Base-by-base conservation (phyloP, 371 early-diverging fungal genomes). In the Rhizopus sp. region DNA sequence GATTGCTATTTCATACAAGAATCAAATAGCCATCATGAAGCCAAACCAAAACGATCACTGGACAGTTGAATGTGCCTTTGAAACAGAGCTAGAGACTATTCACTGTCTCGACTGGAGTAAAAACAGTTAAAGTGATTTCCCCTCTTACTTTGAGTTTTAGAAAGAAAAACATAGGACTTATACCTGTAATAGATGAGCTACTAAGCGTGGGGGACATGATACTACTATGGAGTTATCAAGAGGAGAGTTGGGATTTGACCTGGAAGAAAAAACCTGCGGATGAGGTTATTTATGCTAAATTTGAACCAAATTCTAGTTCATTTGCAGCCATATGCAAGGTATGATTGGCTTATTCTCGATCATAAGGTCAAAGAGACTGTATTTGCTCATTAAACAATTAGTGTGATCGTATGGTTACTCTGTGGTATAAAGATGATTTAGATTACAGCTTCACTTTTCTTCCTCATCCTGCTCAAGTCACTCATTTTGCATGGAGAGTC, bases 311-410 rank as follows among this genome's bases (percentile, higher is more conserved):
- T 57, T 82, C 82, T n/a, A 71, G 59, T n/a, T 62, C 86, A 49
- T 85, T 91, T 73, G 87, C 87, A 7, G 84, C 89, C 0, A 59
- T 86, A 56, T 78, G 86, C 40, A 72, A 83, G 70, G 89, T 88
- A 79, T 15, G 57, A 23, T 3, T 17, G 6, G 17, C 8, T n/a
- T 12, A 42, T 12, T 34, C 7, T 8, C 3, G 4, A 23, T 23
- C 23, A 23, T 33, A 32, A 46, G 16, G 17, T 60, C 33, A 2
- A 40, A 10, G 45, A 16, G 9, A 17, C 10, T 42, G 3, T 53
- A 34, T 33, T 13, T n/a, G 46, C 31, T n/a, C 52, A 10, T 53
- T 2, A 13, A n/a, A 17, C 23, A 23, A 41, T 50, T 45, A 89
- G 88, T 68, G 69, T 51, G 90, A 92, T 67, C 69, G 83, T 2